Conservation (phyloP, 2,329 filamentous ascomycete genomes). For the Ceratocystis cubensis region DNA sequence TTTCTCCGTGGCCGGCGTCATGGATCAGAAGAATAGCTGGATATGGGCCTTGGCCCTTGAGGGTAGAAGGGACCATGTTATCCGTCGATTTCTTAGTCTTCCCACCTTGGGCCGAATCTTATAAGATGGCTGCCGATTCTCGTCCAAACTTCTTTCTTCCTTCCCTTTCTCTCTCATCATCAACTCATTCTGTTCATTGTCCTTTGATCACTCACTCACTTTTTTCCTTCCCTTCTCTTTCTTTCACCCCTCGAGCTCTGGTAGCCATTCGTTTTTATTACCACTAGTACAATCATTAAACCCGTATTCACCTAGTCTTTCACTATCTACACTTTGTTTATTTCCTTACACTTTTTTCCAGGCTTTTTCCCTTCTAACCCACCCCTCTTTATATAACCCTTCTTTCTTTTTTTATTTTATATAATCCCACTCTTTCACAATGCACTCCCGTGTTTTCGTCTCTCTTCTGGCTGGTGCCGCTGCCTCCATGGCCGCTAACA, state of each 20-base stretch:
- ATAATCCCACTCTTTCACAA: slow-evolving; percentile 9
- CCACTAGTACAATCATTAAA: slow-evolving; percentile 1
- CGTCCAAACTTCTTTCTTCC: neutral
- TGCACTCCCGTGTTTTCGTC: slow-evolving; percentile 18
- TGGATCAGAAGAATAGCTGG: neutral
- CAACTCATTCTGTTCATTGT: neutral
- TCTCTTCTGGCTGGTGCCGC: slow-evolving; percentile 17
- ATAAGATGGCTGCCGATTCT: neutral
- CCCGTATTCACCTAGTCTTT: neutral
- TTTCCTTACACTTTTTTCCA: neutral
- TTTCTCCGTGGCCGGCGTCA: neutral
- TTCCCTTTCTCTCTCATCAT: slow-evolving; percentile 12
- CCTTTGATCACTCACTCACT: slow-evolving; percentile 13
- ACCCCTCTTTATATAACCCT: slow-evolving; percentile 9
- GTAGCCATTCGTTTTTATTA: slow-evolving; percentile 17
- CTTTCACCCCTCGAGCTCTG: slow-evolving; percentile 14
- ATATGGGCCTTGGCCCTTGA: no score
- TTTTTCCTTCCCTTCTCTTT: neutral
- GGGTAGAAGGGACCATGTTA: no score
- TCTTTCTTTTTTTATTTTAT: neutral
- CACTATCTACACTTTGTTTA: slow-evolving; percentile 3
- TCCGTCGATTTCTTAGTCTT: neutral
- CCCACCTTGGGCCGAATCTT: neutral
- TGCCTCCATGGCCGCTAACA: slow-evolving; percentile 15
- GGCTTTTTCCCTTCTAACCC: neutral